Percentiles rank a stretch among this genome's conserved stretches.
phyloP scores from a whole-genome alignment of 768 basidiomycete genomes.

The Jaapia argillacea region DNA sequence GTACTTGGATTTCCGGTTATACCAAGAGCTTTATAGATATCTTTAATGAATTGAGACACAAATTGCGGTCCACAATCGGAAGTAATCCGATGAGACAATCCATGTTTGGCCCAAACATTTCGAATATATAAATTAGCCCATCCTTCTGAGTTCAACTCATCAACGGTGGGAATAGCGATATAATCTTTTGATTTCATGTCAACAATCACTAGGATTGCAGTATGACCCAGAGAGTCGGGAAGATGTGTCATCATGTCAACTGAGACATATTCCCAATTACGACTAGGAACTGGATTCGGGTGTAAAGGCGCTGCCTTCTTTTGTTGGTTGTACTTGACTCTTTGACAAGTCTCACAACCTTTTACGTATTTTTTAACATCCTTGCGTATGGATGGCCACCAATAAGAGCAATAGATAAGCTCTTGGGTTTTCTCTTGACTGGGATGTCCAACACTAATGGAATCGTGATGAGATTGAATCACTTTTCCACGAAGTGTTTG shows the following conservation, averaged over 20 bases:
- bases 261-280: conserved; percentile 6
- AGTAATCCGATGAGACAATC: conserved; percentile 9
- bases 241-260: too few relatives aligned
- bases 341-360: conserved; percentile 18
- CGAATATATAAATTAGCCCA: conserved; percentile 5
- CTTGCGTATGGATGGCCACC: conserved; percentile 17
- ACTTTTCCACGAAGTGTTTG: conserved; percentile 8
- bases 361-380: conserved; percentile 14
- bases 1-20: conserved; percentile 20
- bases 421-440: conserved; percentile 16
- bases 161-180: conserved; percentile 9
- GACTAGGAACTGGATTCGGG: conserved; percentile 8
- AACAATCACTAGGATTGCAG: conserved; percentile 12
- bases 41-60: conserved; percentile 5
- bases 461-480: conserved; percentile 16
- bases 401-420: conserved; percentile 14
- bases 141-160: background rate
- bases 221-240: conserved; percentile 10
- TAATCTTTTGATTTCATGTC: conserved; percentile 12
- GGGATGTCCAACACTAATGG: conserved; percentile 16
- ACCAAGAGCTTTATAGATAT: conserved; percentile 18
- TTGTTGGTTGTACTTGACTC: conserved; percentile 12
- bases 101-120: conserved; percentile 9
- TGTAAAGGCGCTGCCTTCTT: conserved; percentile 6
- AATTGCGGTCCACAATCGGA: conserved; percentile 10